Conservation (phyloP, 2,329 filamentous ascomycete genomes). For the Colletotrichum tamarilloi region DNA sequence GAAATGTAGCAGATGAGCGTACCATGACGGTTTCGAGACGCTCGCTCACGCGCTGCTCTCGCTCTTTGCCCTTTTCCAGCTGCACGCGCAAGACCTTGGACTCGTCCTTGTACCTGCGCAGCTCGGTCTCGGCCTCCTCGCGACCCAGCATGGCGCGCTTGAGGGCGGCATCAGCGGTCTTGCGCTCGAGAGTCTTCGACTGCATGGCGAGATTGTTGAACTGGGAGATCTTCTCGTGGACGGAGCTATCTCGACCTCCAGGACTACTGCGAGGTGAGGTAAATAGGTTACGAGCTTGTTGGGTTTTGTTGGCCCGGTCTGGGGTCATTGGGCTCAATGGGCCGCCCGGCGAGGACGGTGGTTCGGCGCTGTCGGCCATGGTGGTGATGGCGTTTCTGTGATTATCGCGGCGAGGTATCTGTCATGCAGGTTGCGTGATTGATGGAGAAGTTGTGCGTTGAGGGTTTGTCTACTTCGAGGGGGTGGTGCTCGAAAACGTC, state of each 20-base stretch:
- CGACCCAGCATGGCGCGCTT: constrained; percentile 75
- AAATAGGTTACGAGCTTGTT: constrained; percentile 51
- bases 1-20: constrained; percentile 18
- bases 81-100: constrained; percentile 64
- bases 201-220: constrained; percentile 75
- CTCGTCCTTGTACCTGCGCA: constrained; percentile 73
- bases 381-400: constrained; percentile 11
- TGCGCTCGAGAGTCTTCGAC: constrained; percentile 71
- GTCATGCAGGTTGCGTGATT: neutral
- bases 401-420: neutral
- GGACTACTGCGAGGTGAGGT: constrained; percentile 50
- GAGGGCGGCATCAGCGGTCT: constrained; percentile 72
- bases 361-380: constrained; percentile 60
- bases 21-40: constrained; percentile 78
- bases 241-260: constrained; percentile 64
- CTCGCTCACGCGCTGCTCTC: constrained; percentile 74
- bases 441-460: neutral
- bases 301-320: constrained; percentile 69
- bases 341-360: constrained; percentile 61
- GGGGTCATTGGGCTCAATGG: constrained; percentile 72
- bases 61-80: constrained; percentile 72
- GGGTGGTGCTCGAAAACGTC: neutral
- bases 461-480: constrained; percentile 5
- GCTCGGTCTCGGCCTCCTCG: constrained; percentile 78
- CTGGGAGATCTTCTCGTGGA: constrained; percentile 76